Base-by-base conservation (phyloP, 2,329 filamentous ascomycete genomes). In the Calonectria hawksworthii region DNA sequence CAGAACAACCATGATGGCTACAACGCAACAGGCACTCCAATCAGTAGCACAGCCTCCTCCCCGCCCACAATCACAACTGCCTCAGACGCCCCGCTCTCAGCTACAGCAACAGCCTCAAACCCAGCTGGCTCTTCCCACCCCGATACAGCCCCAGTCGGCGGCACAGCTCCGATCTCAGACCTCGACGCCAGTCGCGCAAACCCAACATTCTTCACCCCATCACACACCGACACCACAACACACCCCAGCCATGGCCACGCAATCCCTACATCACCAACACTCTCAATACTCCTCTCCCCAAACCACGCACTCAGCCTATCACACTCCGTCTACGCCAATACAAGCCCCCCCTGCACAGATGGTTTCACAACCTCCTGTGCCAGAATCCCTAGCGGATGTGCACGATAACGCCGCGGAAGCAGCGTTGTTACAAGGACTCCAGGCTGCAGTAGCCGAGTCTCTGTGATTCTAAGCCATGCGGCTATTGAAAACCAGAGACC, bases 341-440 rank as follows among this genome's bases (percentile, higher is more conserved):
- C 76, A 79, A 5, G 68, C 77, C 23, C 80, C 80, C 28, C 73
- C 79, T 38, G 76, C 79, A 63, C 76, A 78, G 11, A 77, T 82
- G 70, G 74, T 79, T 47, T 64, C 76, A n/a, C 80, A 81, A 16
- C 69, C 68, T 21, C 74, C 74, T 26, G 73, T 75, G 28, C 75
- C 80, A 23, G 75, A 80, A 34, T 76, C 77, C 16, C 70, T 80
- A 9, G 67, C 72, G 65, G 78, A 82, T 30, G 64, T 79, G 70
- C 79, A 85, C 68, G 83, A 85, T 69, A 83, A 84, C 47, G 83
- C 80, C 28, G 82, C 83, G 18, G 84, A 85, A 68, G 83, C 80
- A 26, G 83, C 83, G 28, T 76, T 85, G 21, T 70, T 85, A 9
- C 82, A 85, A 70, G 83, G 83, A 7, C 80, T 85, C 1, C 84